Evolutionary conservation across 495 filamentous ascomycete species (phyloP).

Genomic region (Penicillium pulvis): DNA sequence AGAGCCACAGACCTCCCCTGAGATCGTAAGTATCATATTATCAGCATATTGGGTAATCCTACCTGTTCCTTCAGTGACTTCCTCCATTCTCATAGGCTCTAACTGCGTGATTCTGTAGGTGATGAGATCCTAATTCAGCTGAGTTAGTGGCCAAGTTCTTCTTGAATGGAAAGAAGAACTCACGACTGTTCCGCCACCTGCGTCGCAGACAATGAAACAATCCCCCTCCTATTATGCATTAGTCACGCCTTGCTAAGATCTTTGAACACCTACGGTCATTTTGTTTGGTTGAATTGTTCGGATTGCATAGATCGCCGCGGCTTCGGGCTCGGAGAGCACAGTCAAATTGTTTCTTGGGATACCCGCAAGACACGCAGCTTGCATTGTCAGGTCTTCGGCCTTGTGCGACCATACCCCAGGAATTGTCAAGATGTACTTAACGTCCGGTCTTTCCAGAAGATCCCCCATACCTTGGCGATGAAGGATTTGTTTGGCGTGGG

Average conservation of each 20-base stretch:
- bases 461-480: constrained; percentile 35
- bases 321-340: constrained; percentile 64
- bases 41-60: neutral
- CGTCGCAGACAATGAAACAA: constrained; percentile 57
- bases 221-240: constrained; percentile 34
- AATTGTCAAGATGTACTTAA: constrained; percentile 52
- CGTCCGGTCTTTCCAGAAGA: constrained; percentile 11
- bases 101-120: constrained; percentile 22
- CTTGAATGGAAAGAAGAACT: constrained; percentile 15
- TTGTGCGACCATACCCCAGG: constrained; percentile 58
- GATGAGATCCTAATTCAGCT: constrained; percentile 57
- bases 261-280: too few species aligned
- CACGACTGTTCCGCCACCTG: constrained; percentile 63
- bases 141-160: too few species aligned
- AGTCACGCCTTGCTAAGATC: too few species aligned
- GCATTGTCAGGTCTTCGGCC: constrained; percentile 49
- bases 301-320: constrained; percentile 57
- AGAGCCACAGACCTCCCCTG: constrained; percentile 58
- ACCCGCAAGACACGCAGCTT: constrained; percentile 51
- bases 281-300: constrained; percentile 31
- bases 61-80: constrained; percentile 30
- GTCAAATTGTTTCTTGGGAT: constrained; percentile 40
- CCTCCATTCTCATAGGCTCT: constrained; percentile 12
- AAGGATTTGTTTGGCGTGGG: constrained; percentile 30
- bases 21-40: neutral